Base-by-base conservation (phyloP, 2,329 filamentous ascomycete genomes). In the Cladophialophora immunda region DNA sequence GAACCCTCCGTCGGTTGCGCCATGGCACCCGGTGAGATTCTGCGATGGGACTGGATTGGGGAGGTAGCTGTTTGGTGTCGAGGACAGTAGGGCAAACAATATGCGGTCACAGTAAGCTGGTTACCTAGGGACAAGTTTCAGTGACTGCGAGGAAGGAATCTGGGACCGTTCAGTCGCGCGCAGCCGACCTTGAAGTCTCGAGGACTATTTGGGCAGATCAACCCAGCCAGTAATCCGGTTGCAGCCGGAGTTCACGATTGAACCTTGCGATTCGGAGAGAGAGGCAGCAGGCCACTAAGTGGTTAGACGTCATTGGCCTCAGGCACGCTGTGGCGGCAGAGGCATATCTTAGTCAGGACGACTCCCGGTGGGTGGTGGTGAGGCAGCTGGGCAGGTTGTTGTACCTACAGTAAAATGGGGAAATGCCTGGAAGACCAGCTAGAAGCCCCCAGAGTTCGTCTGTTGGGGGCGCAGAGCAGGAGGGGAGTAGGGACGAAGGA, bases 271-370 rank as follows among this genome's bases (percentile, higher is more conserved):
- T 13, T 15, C 17, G 17, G 17, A 19, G 4, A 19, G 4, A 19
- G 17, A 45, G 38, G 17, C 38, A 45, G 9, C 17, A 32, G 15
- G 53, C 13, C 53, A 30, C 27, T 50, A 50, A 15, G 38, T 13
- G 13, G n/a, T 27, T 19, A 38, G 57, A 65, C 66, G 66, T 68
- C 66, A 68, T 68, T 54, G 54, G 62, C 57, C 45, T 64, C 19
- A 53, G 36, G 54, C 50, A 8, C 27, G 17, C 36, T 32, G 36
- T 36, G 30, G n/a, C 19, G 27, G 30, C 13, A 60, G 62, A 54
- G 62, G 59, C 55, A 64, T 55, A 64, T 68, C 66, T 68, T 68
- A 68, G 66, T 68, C 66, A 68, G 59, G 38, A 64, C 15, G 22
- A 4, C 41, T 25, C 58, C n/a, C 8, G 29, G 8, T 30, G 29